Conservation (phyloP, 1,284 basidiomycete genomes). For the Wallemia ichthyophaga region DNA sequence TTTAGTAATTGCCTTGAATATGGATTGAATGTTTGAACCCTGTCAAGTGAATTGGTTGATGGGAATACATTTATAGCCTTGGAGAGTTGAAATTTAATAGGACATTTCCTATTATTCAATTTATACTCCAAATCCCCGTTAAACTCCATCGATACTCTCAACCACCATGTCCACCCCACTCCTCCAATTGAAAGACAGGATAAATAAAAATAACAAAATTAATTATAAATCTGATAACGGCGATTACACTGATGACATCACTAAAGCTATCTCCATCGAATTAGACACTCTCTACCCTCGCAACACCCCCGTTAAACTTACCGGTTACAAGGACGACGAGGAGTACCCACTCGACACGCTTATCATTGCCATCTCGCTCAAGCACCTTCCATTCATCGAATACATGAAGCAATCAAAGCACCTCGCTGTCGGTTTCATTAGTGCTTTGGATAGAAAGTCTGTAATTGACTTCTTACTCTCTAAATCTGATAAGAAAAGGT, state of each 20-base stretch:
- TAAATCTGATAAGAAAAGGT: constrained; percentile 37
- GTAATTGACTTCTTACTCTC: constrained; percentile 47
- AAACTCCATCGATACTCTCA: too few species aligned
- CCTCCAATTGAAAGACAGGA: too few species aligned
- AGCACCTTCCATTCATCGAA: constrained; percentile 40
- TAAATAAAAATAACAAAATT: too few species aligned
- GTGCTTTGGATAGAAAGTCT: constrained; percentile 50
- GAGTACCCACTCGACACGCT: neutral
- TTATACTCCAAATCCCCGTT: neutral
- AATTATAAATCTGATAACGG: too few species aligned
- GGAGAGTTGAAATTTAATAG: neutral
- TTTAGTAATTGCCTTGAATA: neutral
- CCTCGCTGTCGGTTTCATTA: constrained; percentile 43
- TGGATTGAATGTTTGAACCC: neutral
- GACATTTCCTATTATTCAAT: neutral
- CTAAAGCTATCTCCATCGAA: too few species aligned
- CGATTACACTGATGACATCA: too few species aligned
- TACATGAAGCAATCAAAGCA: constrained; percentile 60
- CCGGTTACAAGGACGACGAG: too few species aligned
- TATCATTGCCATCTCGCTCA: constrained; percentile 14
- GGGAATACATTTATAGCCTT: neutral
- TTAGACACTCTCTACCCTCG: too few species aligned
- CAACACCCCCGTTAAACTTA: too few species aligned
- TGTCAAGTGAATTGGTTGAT: neutral
- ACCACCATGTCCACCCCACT: too few species aligned